phyloP scores from a whole-genome alignment of 345 rosid species.

The Euphorbia peplus region DNA sequence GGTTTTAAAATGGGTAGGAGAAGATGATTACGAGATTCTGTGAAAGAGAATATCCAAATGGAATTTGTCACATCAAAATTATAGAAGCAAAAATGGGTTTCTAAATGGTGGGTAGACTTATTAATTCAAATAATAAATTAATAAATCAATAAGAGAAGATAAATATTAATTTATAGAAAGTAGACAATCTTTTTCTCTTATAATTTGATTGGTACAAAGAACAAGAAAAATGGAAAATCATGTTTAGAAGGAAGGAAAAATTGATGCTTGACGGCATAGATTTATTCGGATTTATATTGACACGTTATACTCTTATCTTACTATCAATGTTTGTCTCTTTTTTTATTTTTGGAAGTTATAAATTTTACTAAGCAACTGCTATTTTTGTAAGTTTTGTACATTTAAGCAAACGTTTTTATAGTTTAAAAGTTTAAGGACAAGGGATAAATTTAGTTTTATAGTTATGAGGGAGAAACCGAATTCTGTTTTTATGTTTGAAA shows the following conservation, averaged over 20 bases:
- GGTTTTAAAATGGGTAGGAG: too few species aligned
- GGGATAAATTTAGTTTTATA: too few species aligned
- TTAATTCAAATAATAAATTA: too few species aligned
- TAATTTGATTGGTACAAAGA: not conserved
- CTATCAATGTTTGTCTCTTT: conserved; percentile 9
- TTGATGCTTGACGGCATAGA: not conserved
- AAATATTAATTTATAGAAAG: not conserved
- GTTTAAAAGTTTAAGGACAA: too few species aligned
- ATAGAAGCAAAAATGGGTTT: not conserved
- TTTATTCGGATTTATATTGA: not conserved
- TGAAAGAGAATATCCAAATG: not conserved
- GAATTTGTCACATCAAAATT: not conserved
- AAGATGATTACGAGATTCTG: not conserved
- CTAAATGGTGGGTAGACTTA: not conserved
- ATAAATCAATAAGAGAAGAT: too few species aligned
- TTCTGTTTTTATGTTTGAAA: too few species aligned
- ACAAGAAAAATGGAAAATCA: not conserved
- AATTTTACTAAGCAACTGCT: not conserved
- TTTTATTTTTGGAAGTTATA: not conserved
- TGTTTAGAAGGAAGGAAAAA: not conserved
- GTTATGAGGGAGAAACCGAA: too few species aligned
- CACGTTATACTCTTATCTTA: conserved; percentile 2
- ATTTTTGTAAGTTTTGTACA: too few species aligned
- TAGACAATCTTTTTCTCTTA: not conserved
- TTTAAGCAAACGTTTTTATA: too few species aligned